Conservation (phyloP, 352 stramenopile species). For the Pythium guiyangense region DNA sequence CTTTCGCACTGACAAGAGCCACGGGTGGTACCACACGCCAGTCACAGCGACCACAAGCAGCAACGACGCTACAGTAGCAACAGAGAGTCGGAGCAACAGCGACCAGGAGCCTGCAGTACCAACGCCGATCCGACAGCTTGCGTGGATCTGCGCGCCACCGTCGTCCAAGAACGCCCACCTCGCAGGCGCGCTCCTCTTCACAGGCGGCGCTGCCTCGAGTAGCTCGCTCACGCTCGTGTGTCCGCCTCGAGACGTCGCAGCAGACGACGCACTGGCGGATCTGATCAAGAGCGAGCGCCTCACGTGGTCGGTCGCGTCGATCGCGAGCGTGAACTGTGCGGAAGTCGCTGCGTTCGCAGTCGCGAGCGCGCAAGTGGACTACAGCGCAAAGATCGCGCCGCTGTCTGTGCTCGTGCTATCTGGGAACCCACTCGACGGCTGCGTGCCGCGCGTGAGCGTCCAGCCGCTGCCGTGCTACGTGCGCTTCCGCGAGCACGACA, state of each 20-base stretch:
- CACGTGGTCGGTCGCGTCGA: slow-evolving; percentile 36
- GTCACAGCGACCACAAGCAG: slow-evolving; percentile 6
- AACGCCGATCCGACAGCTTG: slow-evolving; percentile 36
- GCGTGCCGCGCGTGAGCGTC: slow-evolving; percentile 52
- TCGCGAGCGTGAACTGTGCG: slow-evolving; percentile 43
- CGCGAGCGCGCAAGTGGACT: slow-evolving; percentile 55
- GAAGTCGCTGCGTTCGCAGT: slow-evolving; percentile 45
- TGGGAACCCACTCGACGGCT: slow-evolving; percentile 66
- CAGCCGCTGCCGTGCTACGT: slow-evolving; percentile 63
- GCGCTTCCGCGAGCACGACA: slow-evolving; percentile 41
- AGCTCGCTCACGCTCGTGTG: slow-evolving; percentile 38
- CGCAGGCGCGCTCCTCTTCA: slow-evolving; percentile 48
- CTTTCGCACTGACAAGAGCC: slow-evolving; percentile 52
- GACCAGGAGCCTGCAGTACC: not conserved
- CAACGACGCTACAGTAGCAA: too few species aligned
- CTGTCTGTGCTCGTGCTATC: slow-evolving; percentile 63
- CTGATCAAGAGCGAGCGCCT: slow-evolving; percentile 58
- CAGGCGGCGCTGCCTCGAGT: too few species aligned
- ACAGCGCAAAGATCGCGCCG: slow-evolving; percentile 39
- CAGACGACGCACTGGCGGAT: slow-evolving; percentile 46
- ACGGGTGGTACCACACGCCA: slow-evolving; percentile 43
- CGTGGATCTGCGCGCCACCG: slow-evolving; percentile 64
- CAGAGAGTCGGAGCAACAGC: too few species aligned
- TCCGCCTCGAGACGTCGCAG: slow-evolving; percentile 20
- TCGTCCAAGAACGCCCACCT: slow-evolving; percentile 42